These are phyloP conservation scores for Kwoniella newhampshirensis DNA, from an alignment of 768 basidiomycete species.

Conservation along the genomic window DNA sequence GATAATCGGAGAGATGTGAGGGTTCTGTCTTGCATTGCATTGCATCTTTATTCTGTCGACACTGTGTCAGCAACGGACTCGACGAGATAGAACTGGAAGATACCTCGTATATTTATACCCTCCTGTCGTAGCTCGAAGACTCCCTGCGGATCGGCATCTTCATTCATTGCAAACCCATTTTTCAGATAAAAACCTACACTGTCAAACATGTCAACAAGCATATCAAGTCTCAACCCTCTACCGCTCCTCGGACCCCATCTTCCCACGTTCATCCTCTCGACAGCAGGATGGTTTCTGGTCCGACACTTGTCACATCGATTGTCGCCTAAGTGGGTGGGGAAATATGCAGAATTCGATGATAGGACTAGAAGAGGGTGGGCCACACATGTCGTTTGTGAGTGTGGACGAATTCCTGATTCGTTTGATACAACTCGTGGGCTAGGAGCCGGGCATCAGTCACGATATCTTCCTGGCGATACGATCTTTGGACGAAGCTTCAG, in stretches of 20 bases:
- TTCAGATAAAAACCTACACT: too few species aligned
- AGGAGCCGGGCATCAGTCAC: not conserved
- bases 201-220: too few species aligned
- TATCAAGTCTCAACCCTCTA: constrained; percentile 29
- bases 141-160: too few species aligned
- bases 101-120: too few species aligned
- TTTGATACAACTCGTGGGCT: not conserved
- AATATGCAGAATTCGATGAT: constrained; percentile 19
- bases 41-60: too few species aligned
- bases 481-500: not conserved
- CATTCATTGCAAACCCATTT: too few species aligned
- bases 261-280: constrained; percentile 22
- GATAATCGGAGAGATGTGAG: too few species aligned
- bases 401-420: not conserved
- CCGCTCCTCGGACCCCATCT: constrained; percentile 39
- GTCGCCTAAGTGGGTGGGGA: constrained; percentile 12
- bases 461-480: not conserved
- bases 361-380: constrained; percentile 25
- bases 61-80: too few species aligned
- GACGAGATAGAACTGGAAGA: too few species aligned
- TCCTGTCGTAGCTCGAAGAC: too few species aligned
- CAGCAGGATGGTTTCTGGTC: constrained; percentile 15
- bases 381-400: constrained; percentile 34
- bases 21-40: too few species aligned
- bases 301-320: constrained; percentile 22